Evolutionary conservation across 192 early-diverging fungal species (phyloP), one percentile per base, ranked within the genome.

Genomic region (Coemansia sp.): DNA sequence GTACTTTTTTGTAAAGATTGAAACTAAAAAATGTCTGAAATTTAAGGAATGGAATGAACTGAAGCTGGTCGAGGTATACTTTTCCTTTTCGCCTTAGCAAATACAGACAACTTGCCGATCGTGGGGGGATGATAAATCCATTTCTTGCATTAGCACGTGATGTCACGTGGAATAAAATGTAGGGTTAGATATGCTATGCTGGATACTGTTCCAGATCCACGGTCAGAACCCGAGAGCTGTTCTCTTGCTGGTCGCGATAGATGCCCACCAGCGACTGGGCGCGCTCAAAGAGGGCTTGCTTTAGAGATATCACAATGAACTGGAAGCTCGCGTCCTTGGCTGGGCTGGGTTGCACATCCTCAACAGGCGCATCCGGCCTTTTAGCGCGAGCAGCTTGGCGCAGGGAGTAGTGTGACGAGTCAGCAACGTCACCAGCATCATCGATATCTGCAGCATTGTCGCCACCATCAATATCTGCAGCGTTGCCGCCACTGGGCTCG

Each of bases 231-330:
- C 85, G 90, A 38, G 93, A 95, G 66, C 92, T 94, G 74, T 93
- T 93, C 12, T 87, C 79, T 6, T 89, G 89, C 73, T 95, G 90
- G 79, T 98, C 95, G 60, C 94, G 86, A 78, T 97, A 98, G 46
- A 98, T 93, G n/a, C 98, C 97, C 1, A 99, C 98, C 20, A 99
- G 86, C 0, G 90, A 92, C 65, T 95, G 86, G 16, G 95, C 96
- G 38, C 92, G 90, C 78, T 99, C 95, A 79, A 97, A 99, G 52
- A 99, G 87, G 31, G 90, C 90, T 70, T 87, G 91, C 85, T 99
- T 99, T 57, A 98, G 90, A 22, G 94, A 96, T 53, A 99, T 99
- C 24, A 99, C 96, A 65, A 99, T 95, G 71, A 99, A 99, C 85
- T 99, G 98, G 58, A 96, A 92, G 43, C 82, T 74, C 1, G 84